These are phyloP conservation scores for Colletotrichum orchidophilum DNA, from an alignment of 2,329 filamentous ascomycete genomes.

Conservation along the genomic window DNA sequence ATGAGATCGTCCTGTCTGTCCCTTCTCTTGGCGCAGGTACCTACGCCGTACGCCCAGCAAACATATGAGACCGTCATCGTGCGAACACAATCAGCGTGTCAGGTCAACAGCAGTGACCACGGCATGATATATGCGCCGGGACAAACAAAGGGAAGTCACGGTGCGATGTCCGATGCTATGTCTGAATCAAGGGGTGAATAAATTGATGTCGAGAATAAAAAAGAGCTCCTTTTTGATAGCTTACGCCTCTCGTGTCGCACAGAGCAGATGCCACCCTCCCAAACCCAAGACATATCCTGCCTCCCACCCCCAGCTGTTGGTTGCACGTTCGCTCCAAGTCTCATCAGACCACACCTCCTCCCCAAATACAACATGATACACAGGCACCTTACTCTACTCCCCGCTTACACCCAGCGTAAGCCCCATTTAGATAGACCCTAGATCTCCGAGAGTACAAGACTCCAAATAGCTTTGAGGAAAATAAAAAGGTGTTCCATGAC, in stretches of 20 bases:
- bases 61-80: neutral
- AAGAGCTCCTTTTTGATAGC: constrained; percentile 19
- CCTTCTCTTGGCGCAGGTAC: neutral
- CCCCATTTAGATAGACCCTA: constrained; percentile 1
- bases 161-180: neutral
- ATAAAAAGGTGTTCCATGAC: neutral
- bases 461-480: constrained; percentile 3
- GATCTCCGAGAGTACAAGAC: neutral
- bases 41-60: neutral
- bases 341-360: constrained; percentile 10
- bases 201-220: constrained; percentile 17
- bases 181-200: constrained; percentile 1
- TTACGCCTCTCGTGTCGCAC: constrained; percentile 5
- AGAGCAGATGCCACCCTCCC: constrained; percentile 6
- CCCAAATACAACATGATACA: neutral
- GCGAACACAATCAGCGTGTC: neutral
- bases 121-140: neutral
- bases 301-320: constrained; percentile 4
- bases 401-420: constrained; percentile 31
- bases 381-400: neutral
- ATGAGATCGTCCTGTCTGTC: constrained; percentile 1
- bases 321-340: constrained; percentile 12
- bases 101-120: neutral
- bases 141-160: neutral
- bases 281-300: constrained; percentile 10